These are phyloP conservation scores for Eucalyptus curtisii DNA, from an alignment of 345 rosid species.

Conservation along the genomic window DNA sequence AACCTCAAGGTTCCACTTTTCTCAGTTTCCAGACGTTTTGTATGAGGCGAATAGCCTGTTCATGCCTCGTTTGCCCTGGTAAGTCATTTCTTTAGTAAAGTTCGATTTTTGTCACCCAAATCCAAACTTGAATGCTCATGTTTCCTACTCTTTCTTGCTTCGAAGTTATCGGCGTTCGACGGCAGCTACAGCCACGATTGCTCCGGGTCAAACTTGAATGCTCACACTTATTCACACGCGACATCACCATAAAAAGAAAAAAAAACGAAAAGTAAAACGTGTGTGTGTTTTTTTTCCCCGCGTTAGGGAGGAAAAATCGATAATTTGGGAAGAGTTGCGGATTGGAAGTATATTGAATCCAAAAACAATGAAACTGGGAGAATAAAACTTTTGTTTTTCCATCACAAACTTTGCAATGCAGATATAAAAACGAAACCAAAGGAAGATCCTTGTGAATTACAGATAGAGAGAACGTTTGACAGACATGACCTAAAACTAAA, in stretches of 20 bases:
- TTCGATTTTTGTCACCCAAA: neutral
- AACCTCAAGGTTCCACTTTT: neutral
- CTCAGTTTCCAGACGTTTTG: neutral
- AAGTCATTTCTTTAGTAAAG: neutral
- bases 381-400: neutral
- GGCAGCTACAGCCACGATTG: neutral
- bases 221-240: neutral
- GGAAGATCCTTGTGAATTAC: neutral
- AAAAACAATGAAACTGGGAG: neutral
- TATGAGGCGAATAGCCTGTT: neutral
- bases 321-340: neutral
- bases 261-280: neutral
- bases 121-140: neutral
- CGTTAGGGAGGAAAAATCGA: neutral
- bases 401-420: neutral
- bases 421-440: neutral
- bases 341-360: neutral
- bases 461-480: neutral
- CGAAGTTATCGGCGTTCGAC: rapidly evolving
- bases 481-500: neutral
- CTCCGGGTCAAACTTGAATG: neutral
- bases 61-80: neutral
- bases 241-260: rapidly evolving
- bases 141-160: neutral
- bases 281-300: neutral